Percentiles rank a stretch among this genome's conserved stretches.
These are phyloP conservation scores for Dendrocalamus sinicus DNA, from an alignment of 176 grass and related monocot genomes.

Conservation along the genomic window DNA sequence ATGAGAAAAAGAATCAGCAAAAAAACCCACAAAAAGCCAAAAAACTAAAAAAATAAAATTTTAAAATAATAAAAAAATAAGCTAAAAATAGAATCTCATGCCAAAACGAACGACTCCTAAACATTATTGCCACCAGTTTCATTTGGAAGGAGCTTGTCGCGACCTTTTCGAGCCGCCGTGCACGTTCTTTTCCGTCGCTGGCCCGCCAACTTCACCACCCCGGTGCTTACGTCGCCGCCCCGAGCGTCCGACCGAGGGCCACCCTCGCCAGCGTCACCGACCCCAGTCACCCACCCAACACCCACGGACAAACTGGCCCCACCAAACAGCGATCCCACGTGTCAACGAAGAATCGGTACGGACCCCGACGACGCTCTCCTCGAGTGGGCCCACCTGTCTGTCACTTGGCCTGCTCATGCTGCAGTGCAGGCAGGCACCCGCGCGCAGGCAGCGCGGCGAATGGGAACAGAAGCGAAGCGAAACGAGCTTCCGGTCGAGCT, in stretches of 20 bases:
- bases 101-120: no score
- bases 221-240: not conserved
- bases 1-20: no score
- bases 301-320: not conserved
- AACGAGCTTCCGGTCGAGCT: not conserved
- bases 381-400: not conserved
- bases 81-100: no score
- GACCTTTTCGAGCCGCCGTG: not conserved
- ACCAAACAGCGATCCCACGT: rapidly evolving
- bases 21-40: no score
- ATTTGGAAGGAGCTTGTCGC: not conserved
- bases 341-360: not conserved
- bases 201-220: not conserved
- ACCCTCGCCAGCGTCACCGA: no score
- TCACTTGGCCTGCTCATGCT: not conserved
- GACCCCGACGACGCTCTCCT: not conserved
- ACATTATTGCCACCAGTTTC: not conserved
- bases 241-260: not conserved
- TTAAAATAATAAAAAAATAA: no score
- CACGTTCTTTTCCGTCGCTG: not conserved
- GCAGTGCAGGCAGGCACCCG: no score
- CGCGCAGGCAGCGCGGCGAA: constrained; percentile 23
- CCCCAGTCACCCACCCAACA: no score
- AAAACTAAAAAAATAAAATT: no score
- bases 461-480: not conserved